Evolutionary conservation across 768 basidiomycete genomes (phyloP).

Genomic region (Suillus americanus): DNA sequence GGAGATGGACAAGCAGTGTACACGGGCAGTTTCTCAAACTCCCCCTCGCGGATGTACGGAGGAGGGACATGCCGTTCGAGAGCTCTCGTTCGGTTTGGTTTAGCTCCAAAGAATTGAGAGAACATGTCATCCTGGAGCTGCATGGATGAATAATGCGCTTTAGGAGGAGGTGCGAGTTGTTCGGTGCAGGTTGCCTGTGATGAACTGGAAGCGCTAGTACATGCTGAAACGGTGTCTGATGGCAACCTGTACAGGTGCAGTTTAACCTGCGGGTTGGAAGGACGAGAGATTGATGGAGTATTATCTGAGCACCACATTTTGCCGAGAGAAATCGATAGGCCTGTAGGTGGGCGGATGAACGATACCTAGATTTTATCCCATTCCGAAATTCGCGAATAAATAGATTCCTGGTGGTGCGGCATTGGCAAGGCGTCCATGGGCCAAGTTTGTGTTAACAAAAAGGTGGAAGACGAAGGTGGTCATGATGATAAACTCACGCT

Average conservation of each 20-base stretch:
- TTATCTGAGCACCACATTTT: slow-evolving; percentile 11
- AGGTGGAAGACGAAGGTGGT: slow-evolving; percentile 11
- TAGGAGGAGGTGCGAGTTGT: slow-evolving; percentile 19
- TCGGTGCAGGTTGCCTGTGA: background rate
- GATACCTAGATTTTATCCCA: background rate
- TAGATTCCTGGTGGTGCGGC: slow-evolving; percentile 8
- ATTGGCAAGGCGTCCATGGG: slow-evolving; percentile 7
- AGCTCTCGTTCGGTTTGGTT: slow-evolving; percentile 23
- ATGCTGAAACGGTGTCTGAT: slow-evolving; percentile 17
- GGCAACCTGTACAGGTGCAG: slow-evolving; percentile 23
- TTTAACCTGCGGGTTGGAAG: slow-evolving; percentile 22
- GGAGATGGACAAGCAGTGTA: slow-evolving; percentile 20
- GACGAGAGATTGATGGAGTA: slow-evolving; percentile 5
- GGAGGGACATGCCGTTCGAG: slow-evolving; percentile 31
- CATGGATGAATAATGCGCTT: slow-evolving; percentile 21
- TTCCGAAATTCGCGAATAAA: background rate
- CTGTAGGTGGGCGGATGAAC: background rate
- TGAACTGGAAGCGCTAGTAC: slow-evolving; percentile 13
- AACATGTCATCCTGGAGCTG: slow-evolving; percentile 30
- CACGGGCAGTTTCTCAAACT: slow-evolving; percentile 28
- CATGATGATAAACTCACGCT: background rate
- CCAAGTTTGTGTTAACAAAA: slow-evolving; percentile 31
- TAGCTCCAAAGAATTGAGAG: slow-evolving; percentile 32
- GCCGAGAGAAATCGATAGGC: slow-evolving; percentile 4
- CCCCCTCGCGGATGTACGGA: slow-evolving; percentile 44